Conservation (phyloP, 2,329 filamentous ascomycete species). For the Ophiosphaerella korrae region DNA sequence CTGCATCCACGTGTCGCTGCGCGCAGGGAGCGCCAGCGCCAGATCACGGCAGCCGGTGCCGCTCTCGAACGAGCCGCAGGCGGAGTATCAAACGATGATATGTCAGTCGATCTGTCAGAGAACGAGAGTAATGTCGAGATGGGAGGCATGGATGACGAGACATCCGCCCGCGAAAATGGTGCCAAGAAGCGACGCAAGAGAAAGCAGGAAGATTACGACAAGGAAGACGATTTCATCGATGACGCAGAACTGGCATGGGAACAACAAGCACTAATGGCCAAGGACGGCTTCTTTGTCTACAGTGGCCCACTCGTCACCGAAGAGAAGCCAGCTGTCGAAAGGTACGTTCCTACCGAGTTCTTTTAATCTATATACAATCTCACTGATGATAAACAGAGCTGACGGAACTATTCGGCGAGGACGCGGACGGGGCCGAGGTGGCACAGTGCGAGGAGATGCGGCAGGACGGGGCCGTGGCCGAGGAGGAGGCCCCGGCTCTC, state of each 20-base stretch:
- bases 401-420: conserved; percentile 75
- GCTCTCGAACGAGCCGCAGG: conserved; percentile 78
- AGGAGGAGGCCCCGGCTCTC: conserved; percentile 68
- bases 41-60: conserved; percentile 86
- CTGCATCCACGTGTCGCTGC: conserved; percentile 89
- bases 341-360: conserved; percentile 50
- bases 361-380: not conserved
- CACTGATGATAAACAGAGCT: conserved; percentile 58
- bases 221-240: conserved; percentile 74
- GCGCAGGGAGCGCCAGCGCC: conserved; percentile 82
- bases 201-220: conserved; percentile 70
- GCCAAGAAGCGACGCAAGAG: conserved; percentile 81
- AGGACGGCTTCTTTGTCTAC: conserved; percentile 98
- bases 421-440: conserved; percentile 61
- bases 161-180: conserved; percentile 51
- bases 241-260: conserved; percentile 96
- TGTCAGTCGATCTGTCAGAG: conserved; percentile 75
- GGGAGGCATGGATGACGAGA: conserved; percentile 63
- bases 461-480: conserved; percentile 52
- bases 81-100: conserved; percentile 75
- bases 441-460: conserved; percentile 50
- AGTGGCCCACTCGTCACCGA: conserved; percentile 89
- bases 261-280: conserved; percentile 89
- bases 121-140: conserved; percentile 87
- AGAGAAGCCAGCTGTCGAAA: conserved; percentile 73